A percentile compares a stretch with the other conserved stretches of the same genome.
These are phyloP conservation scores for Forsythia viridissima DNA, from an alignment of 257 asterid species.

Conservation along the genomic window DNA sequence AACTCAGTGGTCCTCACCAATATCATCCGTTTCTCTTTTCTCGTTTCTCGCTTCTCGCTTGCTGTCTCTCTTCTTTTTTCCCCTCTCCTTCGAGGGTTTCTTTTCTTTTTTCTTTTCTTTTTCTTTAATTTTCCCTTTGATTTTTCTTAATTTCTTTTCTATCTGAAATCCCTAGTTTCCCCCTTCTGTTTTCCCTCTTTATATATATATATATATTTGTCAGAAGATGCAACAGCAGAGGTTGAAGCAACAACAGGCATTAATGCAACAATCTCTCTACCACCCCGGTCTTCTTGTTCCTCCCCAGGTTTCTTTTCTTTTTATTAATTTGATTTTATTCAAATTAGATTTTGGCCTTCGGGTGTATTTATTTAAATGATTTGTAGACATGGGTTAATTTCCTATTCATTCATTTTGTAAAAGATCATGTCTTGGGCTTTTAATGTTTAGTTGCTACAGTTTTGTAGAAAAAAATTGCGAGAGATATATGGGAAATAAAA, in stretches of 20 bases:
- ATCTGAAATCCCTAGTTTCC: constrained; percentile 14
- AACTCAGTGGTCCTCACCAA: constrained; percentile 7
- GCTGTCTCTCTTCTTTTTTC: constrained; percentile 11
- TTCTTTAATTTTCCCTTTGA: not conserved
- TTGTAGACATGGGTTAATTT: not conserved
- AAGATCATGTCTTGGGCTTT: constrained; percentile 8
- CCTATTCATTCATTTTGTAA: not conserved
- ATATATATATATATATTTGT: not conserved
- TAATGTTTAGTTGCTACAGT: not conserved
- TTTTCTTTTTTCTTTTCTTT: constrained; percentile 17
- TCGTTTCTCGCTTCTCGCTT: constrained; percentile 3
- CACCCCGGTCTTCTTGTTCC: constrained; percentile 71
- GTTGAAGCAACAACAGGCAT: constrained; percentile 66
- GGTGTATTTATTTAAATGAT: not conserved
- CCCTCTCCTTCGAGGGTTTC: constrained; percentile 48
- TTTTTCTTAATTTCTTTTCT: not conserved
- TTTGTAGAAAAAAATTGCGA: constrained; percentile 4
- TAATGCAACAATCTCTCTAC: constrained; percentile 86
- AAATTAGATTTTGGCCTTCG: not conserved
- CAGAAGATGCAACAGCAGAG: constrained; percentile 60
- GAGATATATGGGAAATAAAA: not conserved
- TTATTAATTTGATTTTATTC: not conserved
- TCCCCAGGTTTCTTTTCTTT: constrained; percentile 55
- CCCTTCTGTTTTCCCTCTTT: not conserved
- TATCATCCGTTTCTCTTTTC: constrained; percentile 17